phyloP scores from a whole-genome alignment of 345 rosid species.

The Eucalyptus regnans region DNA sequence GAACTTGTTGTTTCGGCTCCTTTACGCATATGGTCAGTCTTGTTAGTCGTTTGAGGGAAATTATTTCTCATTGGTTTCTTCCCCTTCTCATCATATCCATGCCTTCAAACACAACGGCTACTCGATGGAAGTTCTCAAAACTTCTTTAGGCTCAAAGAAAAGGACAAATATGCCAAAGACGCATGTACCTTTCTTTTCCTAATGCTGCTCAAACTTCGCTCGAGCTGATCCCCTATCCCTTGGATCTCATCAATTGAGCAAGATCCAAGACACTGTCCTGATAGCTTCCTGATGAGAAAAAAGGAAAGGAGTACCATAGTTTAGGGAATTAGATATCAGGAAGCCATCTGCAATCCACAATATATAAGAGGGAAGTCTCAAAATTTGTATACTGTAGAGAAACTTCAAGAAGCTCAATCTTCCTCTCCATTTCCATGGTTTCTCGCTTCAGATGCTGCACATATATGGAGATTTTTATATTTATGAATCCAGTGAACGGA shows the following conservation, averaged over 20 bases:
- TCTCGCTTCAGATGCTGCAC: conserved; percentile 38
- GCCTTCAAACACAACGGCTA: not conserved
- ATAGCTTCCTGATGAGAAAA: conserved; percentile 23
- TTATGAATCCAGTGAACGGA: not conserved
- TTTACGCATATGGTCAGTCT: not conserved
- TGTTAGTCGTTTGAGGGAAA: not conserved
- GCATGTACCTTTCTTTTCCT: conserved; percentile 48
- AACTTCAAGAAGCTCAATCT: conserved; percentile 41
- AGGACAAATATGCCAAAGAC: not conserved
- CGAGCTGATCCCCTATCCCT: conserved; percentile 23
- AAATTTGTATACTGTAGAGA: conserved; percentile 21
- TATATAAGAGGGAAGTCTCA: not conserved
- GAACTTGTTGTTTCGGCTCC: not conserved
- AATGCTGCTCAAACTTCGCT: conserved; percentile 29
- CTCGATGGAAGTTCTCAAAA: not conserved
- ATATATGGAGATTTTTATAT: not conserved
- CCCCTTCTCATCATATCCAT: not conserved
- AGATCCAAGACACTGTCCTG: conserved; percentile 31
- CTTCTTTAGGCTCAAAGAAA: not conserved
- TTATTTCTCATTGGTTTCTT: not conserved
- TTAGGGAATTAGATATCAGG: not conserved
- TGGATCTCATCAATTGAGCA: conserved; percentile 32
- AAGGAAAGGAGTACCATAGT: no score
- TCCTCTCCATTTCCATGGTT: conserved; percentile 17
- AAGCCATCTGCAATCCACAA: not conserved